Evolutionary conservation across 2,329 filamentous ascomycete genomes (phyloP), one percentile per base, ranked within the genome.

Genomic region (Calonectria multiphialidica): DNA sequence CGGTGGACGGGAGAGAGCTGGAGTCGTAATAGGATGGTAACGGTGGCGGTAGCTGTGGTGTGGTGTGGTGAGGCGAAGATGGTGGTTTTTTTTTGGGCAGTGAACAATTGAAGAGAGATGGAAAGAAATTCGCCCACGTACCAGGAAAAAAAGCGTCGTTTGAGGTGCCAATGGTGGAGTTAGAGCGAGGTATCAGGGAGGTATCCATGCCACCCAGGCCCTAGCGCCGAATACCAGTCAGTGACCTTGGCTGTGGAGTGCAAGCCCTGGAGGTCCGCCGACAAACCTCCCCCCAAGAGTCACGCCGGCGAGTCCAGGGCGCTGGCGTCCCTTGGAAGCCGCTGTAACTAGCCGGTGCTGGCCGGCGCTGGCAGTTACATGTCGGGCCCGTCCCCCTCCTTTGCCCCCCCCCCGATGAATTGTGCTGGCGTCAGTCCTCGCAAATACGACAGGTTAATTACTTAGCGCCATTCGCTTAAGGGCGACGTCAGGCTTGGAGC

Each of bases 61-160:
- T 49, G 63, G 18, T 42, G 53, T 64, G 30, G 49, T 64, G 65
- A 71, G 62, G 68, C 45, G 72, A 70, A 35, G 42, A 33, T 74
- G 70, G 66, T 70, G 72, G 67, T 72, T 69, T 68, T 70, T 69
- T 74, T 72, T 68, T 68, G 66, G 72, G 55, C n/a, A 59, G 59
- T 62, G 63, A 53, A 64, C 53, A 63, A 70, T 72, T 72, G 55
- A 67, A 72, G 33, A 55, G 50, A 50, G 72, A 68, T 66, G 61
- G 66, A 69, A 74, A 68, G 66, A 72, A 74, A 68, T 71, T 64
- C 72, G 66, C 59, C 68, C 61, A 63, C 63, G 59, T 62, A 62
- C 57, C 47, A 25, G 47, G 53, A 53, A 59, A 65, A 72, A 72
- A 70, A 66, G 50, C 49, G 53, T 68, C 35, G 63, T 49, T 72